Evolutionary conservation across 2,329 filamentous ascomycete species (phyloP), one percentile per base, ranked within the genome.

Genomic region (Magnaporthiopsis incrustans): DNA sequence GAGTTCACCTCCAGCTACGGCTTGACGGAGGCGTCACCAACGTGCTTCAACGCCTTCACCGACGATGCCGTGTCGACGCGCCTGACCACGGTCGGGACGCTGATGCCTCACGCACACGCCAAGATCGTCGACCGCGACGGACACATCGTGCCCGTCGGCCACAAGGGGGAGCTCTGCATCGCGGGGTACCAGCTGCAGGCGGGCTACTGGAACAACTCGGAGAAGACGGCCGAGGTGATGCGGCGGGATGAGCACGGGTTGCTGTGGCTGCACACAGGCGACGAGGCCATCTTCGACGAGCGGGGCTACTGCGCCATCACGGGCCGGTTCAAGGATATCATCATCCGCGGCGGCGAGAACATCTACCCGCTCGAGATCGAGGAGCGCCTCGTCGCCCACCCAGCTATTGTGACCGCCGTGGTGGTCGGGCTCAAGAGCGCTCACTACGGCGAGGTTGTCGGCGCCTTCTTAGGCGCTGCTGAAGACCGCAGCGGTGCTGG

Each of bases 1-100:
- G 87, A 91, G 72, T 91, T 91, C 70, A 85, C 86, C 1, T 87
- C 83, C 68, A 88, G 85, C 71, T 89, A 89, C 67, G 84, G 89
- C 1, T 79, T 94, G 59, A 94, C 91, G 0, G 90, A 94, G 77
- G 88, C 90, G 0, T 89, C 85, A 2, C 90, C 90, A 0, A 92
- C 89, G 0, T 90, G 89, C 75, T 93, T 93, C 79, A 93, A 92
- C 69, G 88, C 90, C 14, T 88, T 89, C 70, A 90, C 88, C 0
- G 85, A 89, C 65, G 90, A 93, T 73, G 82, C 85, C 1, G 83
- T 92, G 61, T 79, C 86, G 67, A 81, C 80, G 56, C 82, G 89
- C 53, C 78, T 93, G 32, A 85, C 83, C 2, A 92, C 89, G 0
- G 91, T 93, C 0, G 90, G 90, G 3, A 89, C 86, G 22, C 77